Percentiles rank a stretch among this genome's conserved stretches.
Evolutionary conservation across 139 green algal genomes (phyloP).

Genomic region (Haematococcus sp.): DNA sequence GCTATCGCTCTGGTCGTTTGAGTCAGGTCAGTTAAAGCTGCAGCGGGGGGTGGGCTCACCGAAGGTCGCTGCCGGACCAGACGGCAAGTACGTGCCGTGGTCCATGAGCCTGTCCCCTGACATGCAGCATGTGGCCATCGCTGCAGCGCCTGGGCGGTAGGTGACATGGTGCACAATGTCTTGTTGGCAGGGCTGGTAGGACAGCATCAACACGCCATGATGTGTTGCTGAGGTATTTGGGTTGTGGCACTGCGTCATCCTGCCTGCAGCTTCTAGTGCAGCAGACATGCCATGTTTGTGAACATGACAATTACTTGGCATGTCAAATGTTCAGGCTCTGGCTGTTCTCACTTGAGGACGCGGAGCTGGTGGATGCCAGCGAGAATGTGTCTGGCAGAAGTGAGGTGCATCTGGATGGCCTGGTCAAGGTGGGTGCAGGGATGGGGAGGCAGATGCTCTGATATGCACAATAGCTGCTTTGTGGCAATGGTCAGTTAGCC

Average conservation of each 20-base stretch:
- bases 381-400: neutral
- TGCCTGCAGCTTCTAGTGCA: too few species aligned
- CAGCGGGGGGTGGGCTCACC: neutral
- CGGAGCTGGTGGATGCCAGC: constrained; percentile 3
- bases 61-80: neutral
- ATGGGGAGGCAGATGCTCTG: too few species aligned
- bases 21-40: neutral
- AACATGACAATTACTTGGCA: too few species aligned
- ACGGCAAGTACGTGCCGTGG: neutral
- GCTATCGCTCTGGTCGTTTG: neutral
- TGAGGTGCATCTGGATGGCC: neutral
- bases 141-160: neutral
- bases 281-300: too few species aligned
- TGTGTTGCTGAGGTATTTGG: too few species aligned
- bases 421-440: neutral
- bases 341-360: neutral
- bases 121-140: neutral
- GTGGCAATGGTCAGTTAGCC: too few species aligned
- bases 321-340: too few species aligned
- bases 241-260: too few species aligned
- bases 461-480: too few species aligned
- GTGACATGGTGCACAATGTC: too few species aligned
- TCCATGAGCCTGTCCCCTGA: neutral
- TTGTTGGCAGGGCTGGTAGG: too few species aligned
- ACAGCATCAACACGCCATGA: too few species aligned